phyloP scores from a whole-genome alignment of 2,329 filamentous ascomycete genomes.

The Westerdykella aurantiaca region DNA sequence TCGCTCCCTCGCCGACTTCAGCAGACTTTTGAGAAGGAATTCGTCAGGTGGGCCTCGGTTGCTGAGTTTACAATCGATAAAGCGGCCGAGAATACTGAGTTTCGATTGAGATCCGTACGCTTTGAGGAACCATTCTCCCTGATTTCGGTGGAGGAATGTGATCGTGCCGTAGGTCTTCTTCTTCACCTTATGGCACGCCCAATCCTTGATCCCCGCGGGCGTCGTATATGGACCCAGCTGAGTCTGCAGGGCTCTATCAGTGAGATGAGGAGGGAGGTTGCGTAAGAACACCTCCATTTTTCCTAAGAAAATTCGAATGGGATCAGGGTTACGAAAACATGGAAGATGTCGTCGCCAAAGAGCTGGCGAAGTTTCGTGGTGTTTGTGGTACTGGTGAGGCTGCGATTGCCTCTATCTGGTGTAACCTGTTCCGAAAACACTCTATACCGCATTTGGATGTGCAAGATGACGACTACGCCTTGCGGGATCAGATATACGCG shows the following conservation, averaged over 20 bases:
- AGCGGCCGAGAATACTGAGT: neutral
- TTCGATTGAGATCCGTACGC: neutral
- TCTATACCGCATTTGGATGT: no score
- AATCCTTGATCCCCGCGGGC: conserved; percentile 35
- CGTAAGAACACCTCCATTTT: conserved; percentile 46
- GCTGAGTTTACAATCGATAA: conserved; percentile 5
- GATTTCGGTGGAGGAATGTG: conserved; percentile 38
- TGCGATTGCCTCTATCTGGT: no score
- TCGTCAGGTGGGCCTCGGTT: conserved; percentile 3
- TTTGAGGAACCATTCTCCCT: conserved; percentile 36
- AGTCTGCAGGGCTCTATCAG: conserved; percentile 35
- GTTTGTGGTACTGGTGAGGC: no score
- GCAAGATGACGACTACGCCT: no score
- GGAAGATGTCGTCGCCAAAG: no score
- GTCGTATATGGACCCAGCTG: conserved; percentile 35
- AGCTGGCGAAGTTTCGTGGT: no score
- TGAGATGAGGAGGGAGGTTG: conserved; percentile 38
- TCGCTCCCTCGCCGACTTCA: conserved; percentile 6
- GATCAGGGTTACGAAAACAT: no score
- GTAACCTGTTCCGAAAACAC: no score
- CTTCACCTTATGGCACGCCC: conserved; percentile 39
- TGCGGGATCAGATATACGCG: no score
- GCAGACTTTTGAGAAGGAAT: conserved; percentile 5
- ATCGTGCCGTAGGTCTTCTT: conserved; percentile 39
- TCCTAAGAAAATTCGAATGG: no score